Base-by-base conservation (phyloP, 345 rosid species). In the Ceriops tagal region DNA sequence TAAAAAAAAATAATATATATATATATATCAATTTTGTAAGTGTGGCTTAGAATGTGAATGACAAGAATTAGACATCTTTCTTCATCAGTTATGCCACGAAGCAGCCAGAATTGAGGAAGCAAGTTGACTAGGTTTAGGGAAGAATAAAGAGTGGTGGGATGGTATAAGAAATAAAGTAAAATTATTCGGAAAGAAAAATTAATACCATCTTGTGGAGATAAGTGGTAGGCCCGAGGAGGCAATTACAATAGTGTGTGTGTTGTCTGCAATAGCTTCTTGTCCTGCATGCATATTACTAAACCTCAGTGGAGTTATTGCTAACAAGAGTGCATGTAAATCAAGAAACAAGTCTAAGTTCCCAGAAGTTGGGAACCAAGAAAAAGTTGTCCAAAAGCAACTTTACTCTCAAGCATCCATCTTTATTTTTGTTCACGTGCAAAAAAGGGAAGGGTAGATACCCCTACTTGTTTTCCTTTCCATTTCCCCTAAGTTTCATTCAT, bases 191-290 rank as follows among this genome's bases (percentile, higher is more conserved):
- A 37, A 56, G 31, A 57, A 39, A 43, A 11, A 53, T 13, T 43
- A 11, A 71, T 79, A 95, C 99, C 97, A 78, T 87, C 83, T 75
- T 79, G 81, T 86, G 85, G 20, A 91, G 92, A 73, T 88, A 90
- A 5, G 79, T 34, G 59, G 79, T 67, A 64, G 88, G 86, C 66
- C 65, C 80, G 53, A 86, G 56, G 52, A 90, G 82, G 77, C 92
- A 75, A 71, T 84, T 83, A 83, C 71, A 67, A 92, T 83, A 49
- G 74, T 81, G 28, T 81, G 85, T 58, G 88, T 85, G 78, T 85
- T 84, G 82, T 90, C 97, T 52, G 62, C 37, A 3, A 84, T 83
- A 63, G 84, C 87, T 69, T 82, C 84, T 78, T 78, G 75, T 67
- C 93, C 99, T 95, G 89, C 76, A 70, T 51, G 30, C 61, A 77